Percentiles rank a stretch among this genome's conserved stretches.
Evolutionary conservation across 805 yeast species (phyloP).

Genomic region (Lachancea mirantina): DNA sequence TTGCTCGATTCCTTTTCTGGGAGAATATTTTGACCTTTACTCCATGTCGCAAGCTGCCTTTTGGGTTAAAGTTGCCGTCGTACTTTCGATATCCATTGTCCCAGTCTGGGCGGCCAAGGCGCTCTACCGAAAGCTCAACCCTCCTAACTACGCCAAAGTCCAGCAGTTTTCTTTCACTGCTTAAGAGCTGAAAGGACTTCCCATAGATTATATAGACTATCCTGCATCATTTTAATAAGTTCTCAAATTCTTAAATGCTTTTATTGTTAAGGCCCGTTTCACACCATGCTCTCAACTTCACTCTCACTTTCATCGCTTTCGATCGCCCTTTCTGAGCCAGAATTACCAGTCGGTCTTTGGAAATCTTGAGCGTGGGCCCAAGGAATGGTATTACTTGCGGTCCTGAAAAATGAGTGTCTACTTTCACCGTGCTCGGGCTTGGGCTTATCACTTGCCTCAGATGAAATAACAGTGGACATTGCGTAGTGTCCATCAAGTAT

Average conservation of each 20-base stretch:
- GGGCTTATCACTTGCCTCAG: too few species aligned
- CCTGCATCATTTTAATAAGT: neutral
- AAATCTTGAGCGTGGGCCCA: slow-evolving; percentile 82
- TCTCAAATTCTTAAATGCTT: neutral
- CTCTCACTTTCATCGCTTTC: slow-evolving; percentile 19
- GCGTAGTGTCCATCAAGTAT: slow-evolving; percentile 3
- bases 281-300: slow-evolving; percentile 15
- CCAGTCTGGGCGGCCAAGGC: slow-evolving; percentile 88
- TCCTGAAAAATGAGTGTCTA: slow-evolving; percentile 32
- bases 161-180: slow-evolving; percentile 52
- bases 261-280: neutral
- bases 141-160: slow-evolving; percentile 96
- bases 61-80: slow-evolving; percentile 60
- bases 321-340: slow-evolving; percentile 13
- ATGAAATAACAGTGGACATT: slow-evolving; percentile 1
- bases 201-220: neutral
- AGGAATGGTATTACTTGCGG: slow-evolving; percentile 50
- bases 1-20: slow-evolving; percentile 72
- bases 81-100: slow-evolving; percentile 61
- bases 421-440: too few species aligned
- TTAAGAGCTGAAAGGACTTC: slow-evolving; percentile 15
- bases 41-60: slow-evolving; percentile 54
- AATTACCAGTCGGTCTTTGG: slow-evolving; percentile 44
- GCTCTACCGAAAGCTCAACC: slow-evolving; percentile 67
- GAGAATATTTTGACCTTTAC: slow-evolving; percentile 75